These are phyloP conservation scores for Abelmoschus esculentus DNA, from an alignment of 345 rosid genomes.

Conservation along the genomic window DNA sequence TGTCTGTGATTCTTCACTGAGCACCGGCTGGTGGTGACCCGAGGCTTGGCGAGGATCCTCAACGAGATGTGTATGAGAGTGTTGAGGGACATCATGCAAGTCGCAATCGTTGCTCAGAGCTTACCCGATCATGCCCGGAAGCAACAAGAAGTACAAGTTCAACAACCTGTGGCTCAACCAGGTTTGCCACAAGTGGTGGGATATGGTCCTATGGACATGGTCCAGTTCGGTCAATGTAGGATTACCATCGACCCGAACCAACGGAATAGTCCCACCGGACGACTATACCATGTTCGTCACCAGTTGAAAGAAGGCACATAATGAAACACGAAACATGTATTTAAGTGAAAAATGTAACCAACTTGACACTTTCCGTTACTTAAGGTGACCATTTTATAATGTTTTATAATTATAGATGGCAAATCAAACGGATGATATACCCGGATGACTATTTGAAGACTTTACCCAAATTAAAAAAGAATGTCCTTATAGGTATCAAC, in stretches of 20 bases:
- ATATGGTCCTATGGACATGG: neutral
- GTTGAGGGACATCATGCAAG: constrained; percentile 32
- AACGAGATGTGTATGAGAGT: constrained; percentile 34
- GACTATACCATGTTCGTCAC: constrained; percentile 50
- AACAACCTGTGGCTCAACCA: neutral
- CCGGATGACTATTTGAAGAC: too few species aligned
- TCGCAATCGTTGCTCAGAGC: constrained; percentile 17
- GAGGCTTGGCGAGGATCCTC: constrained; percentile 22
- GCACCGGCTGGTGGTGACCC: constrained; percentile 15
- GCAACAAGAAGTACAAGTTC: neutral
- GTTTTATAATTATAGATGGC: too few species aligned
- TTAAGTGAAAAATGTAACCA: too few species aligned
- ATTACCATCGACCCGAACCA: neutral
- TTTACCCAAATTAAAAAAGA: too few species aligned
- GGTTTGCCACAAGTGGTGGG: neutral
- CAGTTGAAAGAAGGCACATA: neutral
- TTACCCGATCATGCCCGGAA: constrained; percentile 5
- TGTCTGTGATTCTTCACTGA: constrained; percentile 24
- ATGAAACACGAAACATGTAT: neutral
- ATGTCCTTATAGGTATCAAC: too few species aligned
- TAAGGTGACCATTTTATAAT: too few species aligned
- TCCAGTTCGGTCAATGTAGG: neutral
- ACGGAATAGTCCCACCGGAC: constrained; percentile 18
- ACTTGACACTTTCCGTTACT: too few species aligned
- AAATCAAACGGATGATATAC: too few species aligned